Conservation (phyloP, 768 basidiomycete genomes). For the Daedaleopsis sinensis region DNA sequence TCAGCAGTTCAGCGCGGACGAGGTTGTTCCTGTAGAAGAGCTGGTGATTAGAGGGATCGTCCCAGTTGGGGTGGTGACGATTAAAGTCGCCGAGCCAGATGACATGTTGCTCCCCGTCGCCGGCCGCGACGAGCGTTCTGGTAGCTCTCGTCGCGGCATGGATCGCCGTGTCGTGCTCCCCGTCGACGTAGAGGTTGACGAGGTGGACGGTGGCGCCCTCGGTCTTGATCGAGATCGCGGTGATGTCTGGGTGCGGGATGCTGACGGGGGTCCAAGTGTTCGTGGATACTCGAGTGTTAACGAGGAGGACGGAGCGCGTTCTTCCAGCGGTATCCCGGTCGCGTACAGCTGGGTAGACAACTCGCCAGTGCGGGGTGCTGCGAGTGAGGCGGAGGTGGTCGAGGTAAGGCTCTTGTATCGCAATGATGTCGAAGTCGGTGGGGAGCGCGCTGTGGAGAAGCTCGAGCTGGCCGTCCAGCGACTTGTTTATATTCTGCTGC, state of each 20-base stretch:
- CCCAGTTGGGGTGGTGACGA: slow-evolving; percentile 44
- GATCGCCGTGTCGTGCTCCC: slow-evolving; percentile 26
- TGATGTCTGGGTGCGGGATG: slow-evolving; percentile 29
- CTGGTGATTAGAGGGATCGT: slow-evolving; percentile 33
- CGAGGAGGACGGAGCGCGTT: slow-evolving; percentile 14
- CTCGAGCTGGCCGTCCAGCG: slow-evolving; percentile 19
- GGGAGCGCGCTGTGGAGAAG: slow-evolving; percentile 14
- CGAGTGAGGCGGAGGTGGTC: slow-evolving; percentile 24
- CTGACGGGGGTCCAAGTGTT: slow-evolving; percentile 13
- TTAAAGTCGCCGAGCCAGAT: slow-evolving; percentile 44
- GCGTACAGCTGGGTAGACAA: slow-evolving; percentile 32
- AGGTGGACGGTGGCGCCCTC: slow-evolving; percentile 26
- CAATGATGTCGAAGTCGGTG: slow-evolving; percentile 34
- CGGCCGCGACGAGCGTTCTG: background rate
- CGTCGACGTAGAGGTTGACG: slow-evolving; percentile 44
- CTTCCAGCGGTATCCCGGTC: background rate
- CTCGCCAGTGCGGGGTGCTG: slow-evolving; percentile 14
- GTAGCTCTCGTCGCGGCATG: slow-evolving; percentile 4
- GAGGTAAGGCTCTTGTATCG: slow-evolving; percentile 44
- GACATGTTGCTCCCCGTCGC: slow-evolving; percentile 13
- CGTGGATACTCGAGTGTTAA: slow-evolving; percentile 15
- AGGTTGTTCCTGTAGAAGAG: slow-evolving; percentile 39
- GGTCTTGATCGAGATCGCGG: slow-evolving; percentile 29
- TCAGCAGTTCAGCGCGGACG: slow-evolving; percentile 25
- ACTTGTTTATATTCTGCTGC: slow-evolving; percentile 36